Conservation (phyloP, 1,284 basidiomycete species). For the Boletus mariae region DNA sequence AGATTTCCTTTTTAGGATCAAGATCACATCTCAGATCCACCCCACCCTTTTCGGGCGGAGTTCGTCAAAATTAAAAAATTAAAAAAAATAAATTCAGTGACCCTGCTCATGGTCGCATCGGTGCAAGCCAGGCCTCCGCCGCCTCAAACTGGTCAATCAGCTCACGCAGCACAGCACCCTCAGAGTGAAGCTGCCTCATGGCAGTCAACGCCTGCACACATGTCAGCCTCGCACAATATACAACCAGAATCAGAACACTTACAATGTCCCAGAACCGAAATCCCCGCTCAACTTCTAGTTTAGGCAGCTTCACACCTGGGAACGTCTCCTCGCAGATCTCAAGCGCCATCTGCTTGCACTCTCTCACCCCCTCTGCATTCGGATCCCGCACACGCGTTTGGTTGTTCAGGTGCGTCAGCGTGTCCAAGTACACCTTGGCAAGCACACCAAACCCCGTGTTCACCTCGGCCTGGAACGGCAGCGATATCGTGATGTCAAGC, state of each 20-base stretch:
- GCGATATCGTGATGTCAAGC: conserved; percentile 84
- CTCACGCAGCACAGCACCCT: conserved; percentile 75
- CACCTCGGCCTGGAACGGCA: conserved; percentile 93
- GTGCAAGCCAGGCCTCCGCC: conserved; percentile 89
- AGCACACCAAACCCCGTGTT: conserved; percentile 98
- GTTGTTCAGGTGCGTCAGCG: conserved; percentile 83
- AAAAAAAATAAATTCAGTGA: background rate
- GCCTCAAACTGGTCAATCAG: conserved; percentile 92
- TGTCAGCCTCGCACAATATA: conserved; percentile 21
- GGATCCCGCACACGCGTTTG: conserved; percentile 71
- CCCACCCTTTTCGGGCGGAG: too few species aligned
- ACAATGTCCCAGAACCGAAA: conserved; percentile 99
- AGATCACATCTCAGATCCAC: conserved; percentile 26
- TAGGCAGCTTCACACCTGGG: conserved; percentile 84
- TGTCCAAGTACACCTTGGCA: conserved; percentile 93
- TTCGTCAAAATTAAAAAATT: background rate
- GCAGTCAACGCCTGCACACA: conserved; percentile 74
- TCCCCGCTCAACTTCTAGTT: conserved; percentile 87
- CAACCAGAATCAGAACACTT: conserved; percentile 36
- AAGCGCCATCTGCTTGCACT: conserved; percentile 84
- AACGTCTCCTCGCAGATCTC: conserved; percentile 94
- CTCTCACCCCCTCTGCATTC: conserved; percentile 72
- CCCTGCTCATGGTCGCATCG: conserved; percentile 71
- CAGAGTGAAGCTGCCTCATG: conserved; percentile 83
- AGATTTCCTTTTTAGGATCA: conserved; percentile 12